Evolutionary conservation across 768 basidiomycete species (phyloP).

Genomic region (Mycena haematopus): DNA sequence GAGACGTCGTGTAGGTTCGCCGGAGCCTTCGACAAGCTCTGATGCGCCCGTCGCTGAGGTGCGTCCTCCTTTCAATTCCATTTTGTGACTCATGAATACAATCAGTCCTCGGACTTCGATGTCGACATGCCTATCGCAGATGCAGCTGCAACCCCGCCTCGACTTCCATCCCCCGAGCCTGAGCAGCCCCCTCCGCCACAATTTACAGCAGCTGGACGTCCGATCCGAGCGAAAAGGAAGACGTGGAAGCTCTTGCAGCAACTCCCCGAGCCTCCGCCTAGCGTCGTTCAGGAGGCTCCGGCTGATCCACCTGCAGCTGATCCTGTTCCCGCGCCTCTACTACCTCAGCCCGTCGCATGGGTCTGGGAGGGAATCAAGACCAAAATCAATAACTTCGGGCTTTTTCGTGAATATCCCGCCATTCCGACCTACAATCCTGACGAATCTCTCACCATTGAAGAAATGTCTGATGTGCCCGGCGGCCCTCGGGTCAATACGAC

Average conservation of each 20-base stretch:
- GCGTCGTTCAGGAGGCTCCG: neutral
- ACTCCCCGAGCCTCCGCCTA: constrained; percentile 18
- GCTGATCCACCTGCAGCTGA: too few relatives aligned
- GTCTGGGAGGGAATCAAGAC: constrained; percentile 19
- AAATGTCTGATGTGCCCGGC: neutral
- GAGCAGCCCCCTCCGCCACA: neutral
- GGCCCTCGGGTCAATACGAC: neutral
- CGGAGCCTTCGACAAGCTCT: too few relatives aligned
- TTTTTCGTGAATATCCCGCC: constrained; percentile 23
- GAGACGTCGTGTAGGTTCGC: too few relatives aligned
- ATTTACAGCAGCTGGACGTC: constrained; percentile 12
- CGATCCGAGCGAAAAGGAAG: constrained; percentile 15
- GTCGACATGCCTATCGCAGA: too few relatives aligned
- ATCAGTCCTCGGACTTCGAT: too few relatives aligned
- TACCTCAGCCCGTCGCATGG: neutral
- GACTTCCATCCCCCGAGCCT: too few relatives aligned
- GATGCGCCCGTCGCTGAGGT: too few relatives aligned
- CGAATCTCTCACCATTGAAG: neutral
- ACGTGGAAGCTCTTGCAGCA: constrained; percentile 32
- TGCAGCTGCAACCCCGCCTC: too few relatives aligned
- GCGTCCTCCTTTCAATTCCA: too few relatives aligned
- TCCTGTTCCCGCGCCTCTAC: too few relatives aligned
- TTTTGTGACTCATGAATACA: too few relatives aligned
- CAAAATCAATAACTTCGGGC: constrained; percentile 19
- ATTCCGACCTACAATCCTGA: constrained; percentile 31